Percentiles rank a stretch among this genome's conserved stretches.
phyloP scores from a whole-genome alignment of 257 asterid genomes.

The Ilex asprella region DNA sequence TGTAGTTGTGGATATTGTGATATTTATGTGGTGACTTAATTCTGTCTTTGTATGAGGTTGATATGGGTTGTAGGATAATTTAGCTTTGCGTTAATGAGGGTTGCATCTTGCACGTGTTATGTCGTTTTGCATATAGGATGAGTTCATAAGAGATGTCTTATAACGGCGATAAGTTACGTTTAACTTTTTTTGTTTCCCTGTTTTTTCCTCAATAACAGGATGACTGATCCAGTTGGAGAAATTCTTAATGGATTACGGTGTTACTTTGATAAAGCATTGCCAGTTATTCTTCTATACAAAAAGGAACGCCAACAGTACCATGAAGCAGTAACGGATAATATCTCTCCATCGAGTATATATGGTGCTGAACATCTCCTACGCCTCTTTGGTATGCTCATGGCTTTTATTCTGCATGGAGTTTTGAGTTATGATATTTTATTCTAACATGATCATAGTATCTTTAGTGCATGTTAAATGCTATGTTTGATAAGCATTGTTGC shows the following conservation, averaged over 20 bases:
- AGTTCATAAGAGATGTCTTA: no score
- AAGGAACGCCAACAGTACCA: conserved; percentile 85
- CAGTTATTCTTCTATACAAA: conserved; percentile 69
- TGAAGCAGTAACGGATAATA: conserved; percentile 48
- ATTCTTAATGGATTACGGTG: conserved; percentile 72
- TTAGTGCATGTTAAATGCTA: no score
- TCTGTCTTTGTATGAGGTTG: no score
- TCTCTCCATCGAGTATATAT: conserved; percentile 75
- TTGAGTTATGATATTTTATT: background rate
- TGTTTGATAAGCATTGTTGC: no score
- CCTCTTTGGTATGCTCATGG: conserved; percentile 68
- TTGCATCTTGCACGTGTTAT: no score
- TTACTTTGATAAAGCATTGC: conserved; percentile 87
- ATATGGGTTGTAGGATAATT: no score
- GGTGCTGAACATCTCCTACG: conserved; percentile 98
- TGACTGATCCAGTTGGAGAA: conserved; percentile 64
- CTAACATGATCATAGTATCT: background rate
- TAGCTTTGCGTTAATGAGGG: no score
- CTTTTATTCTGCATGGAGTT: background rate
- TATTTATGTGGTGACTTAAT: no score
- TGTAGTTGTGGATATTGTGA: no score
- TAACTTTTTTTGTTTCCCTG: background rate
- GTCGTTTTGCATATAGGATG: no score
- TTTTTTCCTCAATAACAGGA: conserved; percentile 41
- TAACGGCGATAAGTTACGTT: no score